phyloP scores from a whole-genome alignment of 163 green algal species.

The Chlorella variabilis region DNA sequence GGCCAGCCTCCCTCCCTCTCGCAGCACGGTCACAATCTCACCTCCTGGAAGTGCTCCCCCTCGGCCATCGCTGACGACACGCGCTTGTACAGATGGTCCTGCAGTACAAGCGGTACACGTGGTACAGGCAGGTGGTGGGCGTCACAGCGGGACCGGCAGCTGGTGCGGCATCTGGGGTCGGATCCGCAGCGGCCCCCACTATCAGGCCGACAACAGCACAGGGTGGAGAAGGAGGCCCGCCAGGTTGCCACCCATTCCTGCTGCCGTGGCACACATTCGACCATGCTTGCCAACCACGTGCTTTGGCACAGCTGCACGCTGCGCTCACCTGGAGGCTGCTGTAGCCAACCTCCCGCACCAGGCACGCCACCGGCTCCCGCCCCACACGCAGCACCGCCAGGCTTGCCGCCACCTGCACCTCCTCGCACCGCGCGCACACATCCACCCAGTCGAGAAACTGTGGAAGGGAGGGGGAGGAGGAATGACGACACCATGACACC shows the following conservation, averaged over 20 bases:
- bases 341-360: not conserved
- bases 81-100: conserved; percentile 22
- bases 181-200: too few relatives aligned
- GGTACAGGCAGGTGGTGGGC: not conserved
- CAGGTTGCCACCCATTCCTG: too few relatives aligned
- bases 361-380: not conserved
- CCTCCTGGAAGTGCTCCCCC: conserved; percentile 8
- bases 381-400: conserved; percentile 15
- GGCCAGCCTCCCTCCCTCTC: not conserved
- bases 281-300: too few relatives aligned
- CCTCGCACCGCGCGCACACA: conserved; percentile 6
- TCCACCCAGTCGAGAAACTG: conserved; percentile 21
- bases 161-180: too few relatives aligned
- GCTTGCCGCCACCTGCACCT: not conserved
- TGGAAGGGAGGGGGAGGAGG: too few relatives aligned
- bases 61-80: not conserved
- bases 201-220: too few relatives aligned
- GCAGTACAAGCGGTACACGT: not conserved
- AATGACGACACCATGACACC: too few relatives aligned
- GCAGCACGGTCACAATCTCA: not conserved
- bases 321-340: not conserved
- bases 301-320: too few relatives aligned
- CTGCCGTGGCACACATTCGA: too few relatives aligned
- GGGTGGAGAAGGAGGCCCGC: too few relatives aligned
- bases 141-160: too few relatives aligned